Evolutionary conservation across 2,329 filamentous ascomycete genomes (phyloP), one percentile per base, ranked within the genome.

Genomic region (Xylaria sp.): DNA sequence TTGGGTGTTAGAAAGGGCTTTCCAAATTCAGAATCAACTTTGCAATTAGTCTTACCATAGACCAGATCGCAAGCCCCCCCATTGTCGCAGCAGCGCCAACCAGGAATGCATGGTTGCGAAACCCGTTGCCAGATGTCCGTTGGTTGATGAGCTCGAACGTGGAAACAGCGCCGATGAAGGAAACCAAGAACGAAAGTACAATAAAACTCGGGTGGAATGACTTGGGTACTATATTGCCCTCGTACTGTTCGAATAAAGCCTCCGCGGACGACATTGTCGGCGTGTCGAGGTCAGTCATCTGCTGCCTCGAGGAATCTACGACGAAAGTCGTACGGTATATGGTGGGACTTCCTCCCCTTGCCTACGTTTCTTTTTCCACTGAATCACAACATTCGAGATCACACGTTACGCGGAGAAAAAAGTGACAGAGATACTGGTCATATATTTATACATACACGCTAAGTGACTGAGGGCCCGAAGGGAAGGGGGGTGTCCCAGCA

Each of bases 91-190:
- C 88, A 5, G 91, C 87, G 42, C 86, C 86, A 12, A 89, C 73
- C 2, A 93, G 82, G 1, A 92, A 82, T 70, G 90, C 83, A 81
- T 91, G 89, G 75, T 93, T 93, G 76, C 89, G 88, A 63, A 86
- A 78, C 8, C 92, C 92, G 75, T 87, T 88, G 62, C 86, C 86
- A 1, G 91, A 89, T 0, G 91, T 93, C 72, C 92, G 85, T 67
- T 92, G 84, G 77, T 96, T 92, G 60, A 97, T 88, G 67, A 97
- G 82, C 79, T 97, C 94, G 36, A 97, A 84, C 0, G 93, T 94
- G 3, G 93, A 93, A 59, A 89, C 85, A 57, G 92, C 90, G 69
- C 94, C 94, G 71, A 93, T 86, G 39, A 93, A 83, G 75, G 93
- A 95, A 74, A 93, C 92, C 72, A 92, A 83, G 70, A 92, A 88